Percentiles rank a stretch among this genome's conserved stretches.
These are phyloP conservation scores for Pythium insidiosum DNA, from an alignment of 352 stramenopile genomes.

Conservation along the genomic window DNA sequence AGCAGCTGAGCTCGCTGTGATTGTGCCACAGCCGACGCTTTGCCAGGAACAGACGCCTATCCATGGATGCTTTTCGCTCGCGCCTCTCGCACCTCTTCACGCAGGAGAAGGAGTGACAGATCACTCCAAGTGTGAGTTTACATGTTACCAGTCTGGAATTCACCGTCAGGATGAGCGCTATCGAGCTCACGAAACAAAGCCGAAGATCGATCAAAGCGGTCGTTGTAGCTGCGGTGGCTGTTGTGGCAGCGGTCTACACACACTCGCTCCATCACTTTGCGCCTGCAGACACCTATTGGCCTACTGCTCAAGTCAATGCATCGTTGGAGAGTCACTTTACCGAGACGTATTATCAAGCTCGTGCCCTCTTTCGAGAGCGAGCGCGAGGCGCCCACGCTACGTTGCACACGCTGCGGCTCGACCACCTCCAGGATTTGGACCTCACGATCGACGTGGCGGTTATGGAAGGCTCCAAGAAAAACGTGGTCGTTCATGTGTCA, in stretches of 20 bases:
- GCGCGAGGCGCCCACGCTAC: constrained; percentile 21
- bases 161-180: no score
- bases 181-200: no score
- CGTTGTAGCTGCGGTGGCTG: constrained; percentile 1
- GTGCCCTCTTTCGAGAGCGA: constrained; percentile 42
- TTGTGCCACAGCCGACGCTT: no score
- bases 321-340: constrained; percentile 39
- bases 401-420: constrained; percentile 43
- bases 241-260: constrained; percentile 25
- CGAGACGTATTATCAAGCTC: constrained; percentile 57
- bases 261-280: constrained; percentile 40
- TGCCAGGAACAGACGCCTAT: no score
- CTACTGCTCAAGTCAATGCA: constrained; percentile 5
- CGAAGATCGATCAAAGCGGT: no score
- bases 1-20: no score
- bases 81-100: no score
- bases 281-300: constrained; percentile 34
- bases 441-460: constrained; percentile 66
- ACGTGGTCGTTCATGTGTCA: constrained; percentile 68
- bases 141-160: no score
- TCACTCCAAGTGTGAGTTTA: no score
- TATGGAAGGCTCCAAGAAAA: constrained; percentile 28
- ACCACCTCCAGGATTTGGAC: constrained; percentile 28
- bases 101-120: no score
- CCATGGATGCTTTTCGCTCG: no score